These are phyloP conservation scores for Trichoderma simmonsii DNA, from an alignment of 2,329 filamentous ascomycete genomes.

Conservation along the genomic window DNA sequence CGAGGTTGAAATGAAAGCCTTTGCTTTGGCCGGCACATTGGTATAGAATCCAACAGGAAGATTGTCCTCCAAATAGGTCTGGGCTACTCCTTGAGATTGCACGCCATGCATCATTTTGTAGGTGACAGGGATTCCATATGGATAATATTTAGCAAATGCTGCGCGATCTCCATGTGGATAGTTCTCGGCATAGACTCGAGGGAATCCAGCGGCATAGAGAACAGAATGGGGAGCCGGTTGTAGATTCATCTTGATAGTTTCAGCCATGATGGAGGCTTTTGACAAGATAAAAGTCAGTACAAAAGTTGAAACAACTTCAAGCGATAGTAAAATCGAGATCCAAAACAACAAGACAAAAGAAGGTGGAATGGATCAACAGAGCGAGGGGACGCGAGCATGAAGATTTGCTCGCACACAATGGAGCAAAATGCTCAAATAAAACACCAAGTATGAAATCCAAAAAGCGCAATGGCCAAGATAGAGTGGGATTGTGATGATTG, in stretches of 20 bases:
- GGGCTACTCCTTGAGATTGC: slow-evolving; percentile 25
- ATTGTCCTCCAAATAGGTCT: slow-evolving; percentile 36
- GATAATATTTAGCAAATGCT: slow-evolving; percentile 33
- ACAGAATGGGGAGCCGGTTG: slow-evolving; percentile 20
- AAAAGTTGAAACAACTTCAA: not conserved
- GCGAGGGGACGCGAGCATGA: not conserved
- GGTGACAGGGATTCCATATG: slow-evolving; percentile 33
- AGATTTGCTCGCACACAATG: not conserved
- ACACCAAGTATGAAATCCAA: not conserved
- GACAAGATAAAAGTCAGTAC: not conserved
- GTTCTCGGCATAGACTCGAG: slow-evolving; percentile 25
- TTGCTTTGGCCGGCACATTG: slow-evolving; percentile 29
- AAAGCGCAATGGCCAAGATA: not conserved
- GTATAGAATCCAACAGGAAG: slow-evolving; percentile 39
- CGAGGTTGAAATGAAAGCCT: slow-evolving; percentile 41
- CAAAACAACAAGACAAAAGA: not conserved
- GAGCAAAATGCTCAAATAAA: not conserved
- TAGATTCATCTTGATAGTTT: not conserved
- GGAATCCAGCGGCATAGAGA: slow-evolving; percentile 20
- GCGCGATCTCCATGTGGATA: slow-evolving; percentile 26
- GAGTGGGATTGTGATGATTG: not conserved
- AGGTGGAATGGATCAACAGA: not conserved
- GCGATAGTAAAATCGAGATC: not conserved
- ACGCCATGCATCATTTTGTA: slow-evolving; percentile 35
- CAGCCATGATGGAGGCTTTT: slow-evolving; percentile 21